Evolutionary conservation across 257 asterid genomes (phyloP).

Genomic region (Scutellaria galericulata): DNA sequence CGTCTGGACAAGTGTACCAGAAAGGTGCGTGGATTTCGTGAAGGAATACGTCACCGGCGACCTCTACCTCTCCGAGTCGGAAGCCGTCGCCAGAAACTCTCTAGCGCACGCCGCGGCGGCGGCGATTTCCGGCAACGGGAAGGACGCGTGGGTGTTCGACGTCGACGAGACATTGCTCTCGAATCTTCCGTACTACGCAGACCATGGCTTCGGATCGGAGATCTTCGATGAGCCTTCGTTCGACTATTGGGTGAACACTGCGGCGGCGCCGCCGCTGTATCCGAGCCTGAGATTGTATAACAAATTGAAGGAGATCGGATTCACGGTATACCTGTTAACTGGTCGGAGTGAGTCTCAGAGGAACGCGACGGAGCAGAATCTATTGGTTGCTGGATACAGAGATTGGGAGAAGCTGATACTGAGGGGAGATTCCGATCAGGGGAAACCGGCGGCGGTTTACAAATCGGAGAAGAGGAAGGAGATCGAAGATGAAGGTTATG

Average conservation of each 20-base stretch:
- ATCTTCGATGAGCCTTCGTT: conserved; percentile 36
- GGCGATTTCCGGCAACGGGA: conserved; percentile 51
- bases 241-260: conserved; percentile 64
- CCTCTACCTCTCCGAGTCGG: conserved; percentile 56
- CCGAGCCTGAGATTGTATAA: conserved; percentile 75
- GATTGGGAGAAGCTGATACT: conserved; percentile 80
- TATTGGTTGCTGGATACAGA: conserved; percentile 61
- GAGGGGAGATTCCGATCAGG: conserved; percentile 70
- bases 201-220: conserved; percentile 61
- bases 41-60: conserved; percentile 61
- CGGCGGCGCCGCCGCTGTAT: conserved; percentile 31
- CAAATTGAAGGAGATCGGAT: conserved; percentile 63
- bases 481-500: conserved; percentile 77
- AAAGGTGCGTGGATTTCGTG: conserved; percentile 57
- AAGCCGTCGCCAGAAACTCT: conserved; percentile 65
- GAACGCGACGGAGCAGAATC: conserved; percentile 45
- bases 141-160: conserved; percentile 89
- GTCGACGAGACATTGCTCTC: conserved; percentile 86
- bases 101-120: conserved; percentile 52
- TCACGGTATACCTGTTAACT: conserved; percentile 70
- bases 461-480: conserved; percentile 84
- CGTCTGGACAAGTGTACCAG: conserved; percentile 55
- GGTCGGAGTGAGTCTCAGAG: conserved; percentile 66
- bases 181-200: conserved; percentile 73
- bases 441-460: conserved; percentile 63